Conservation (phyloP, 2,329 filamentous ascomycete genomes). For the Thielaviopsis populi region DNA sequence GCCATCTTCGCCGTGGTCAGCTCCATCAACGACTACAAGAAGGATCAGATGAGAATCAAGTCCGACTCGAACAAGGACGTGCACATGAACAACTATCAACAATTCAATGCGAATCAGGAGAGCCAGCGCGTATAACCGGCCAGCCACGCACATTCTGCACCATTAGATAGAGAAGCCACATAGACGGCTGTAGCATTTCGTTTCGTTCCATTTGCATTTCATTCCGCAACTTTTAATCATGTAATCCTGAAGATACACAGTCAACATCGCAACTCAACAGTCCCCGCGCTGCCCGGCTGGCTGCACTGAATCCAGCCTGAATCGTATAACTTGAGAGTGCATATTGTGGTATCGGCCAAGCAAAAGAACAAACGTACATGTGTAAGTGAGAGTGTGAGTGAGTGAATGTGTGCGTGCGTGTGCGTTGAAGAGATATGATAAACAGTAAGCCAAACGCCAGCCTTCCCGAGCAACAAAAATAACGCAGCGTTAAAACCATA, state of each 20-base stretch:
- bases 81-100: conserved; percentile 8
- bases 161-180: not conserved
- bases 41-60: conserved; percentile 2
- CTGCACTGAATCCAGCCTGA: not conserved
- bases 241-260: not conserved
- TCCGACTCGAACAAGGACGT: conserved; percentile 1
- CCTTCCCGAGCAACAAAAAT: conserved; percentile 17
- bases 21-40: conserved; percentile 12
- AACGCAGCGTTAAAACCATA: conserved; percentile 17
- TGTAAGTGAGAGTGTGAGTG: too few relatives aligned
- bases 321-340: conserved; percentile 9
- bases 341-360: conserved; percentile 14
- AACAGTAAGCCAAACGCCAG: conserved; percentile 18
- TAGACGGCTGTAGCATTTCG: not conserved
- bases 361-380: conserved; percentile 16
- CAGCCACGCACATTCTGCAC: not conserved
- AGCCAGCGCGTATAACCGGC: not conserved
- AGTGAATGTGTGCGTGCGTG: too few relatives aligned
- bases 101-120: not conserved
- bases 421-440: conserved; percentile 15
- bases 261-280: too few relatives aligned
- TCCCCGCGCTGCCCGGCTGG: too few relatives aligned
- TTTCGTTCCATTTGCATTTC: not conserved
- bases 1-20: conserved; percentile 19
- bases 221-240: not conserved